Evolutionary conservation across 306 rosid species (phyloP), one percentile per base, ranked within the genome.

Genomic region (Lathyrus aphaca): DNA sequence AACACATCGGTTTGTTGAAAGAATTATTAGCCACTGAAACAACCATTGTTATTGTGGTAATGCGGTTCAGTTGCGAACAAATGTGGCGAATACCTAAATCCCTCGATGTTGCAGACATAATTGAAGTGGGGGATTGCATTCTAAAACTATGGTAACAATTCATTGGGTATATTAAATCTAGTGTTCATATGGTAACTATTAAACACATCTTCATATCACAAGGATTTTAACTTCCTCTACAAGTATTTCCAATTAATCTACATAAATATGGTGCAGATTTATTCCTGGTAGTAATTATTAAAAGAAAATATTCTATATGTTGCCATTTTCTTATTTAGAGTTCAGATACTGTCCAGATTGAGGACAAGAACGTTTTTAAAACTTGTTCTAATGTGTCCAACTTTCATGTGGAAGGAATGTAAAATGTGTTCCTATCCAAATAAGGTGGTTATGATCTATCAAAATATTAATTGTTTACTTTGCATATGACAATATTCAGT

Each of bases 131-230:
- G 35, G 55, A 53, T 12, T 53, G 8, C 59, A 53, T 0, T 53
- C 12, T 23, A 21, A 23, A 53, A 53, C 60, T 11, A 54, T 21
- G 30, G 21, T 27, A 35, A 6, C 48, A 37, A 19, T 72, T 48
- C 12, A 3, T 25, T 55, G 16, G 56, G 18, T 44, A 55, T 19
- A 55, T 21, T 45, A 23, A 45, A 48, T 58, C 21, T 23, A 15
- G 25, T 51, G 56, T 37, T 70, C 16, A 2, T 55, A 2, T 55
- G 65, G 43, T 42, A 63, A 25, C 39, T 10, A 64, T 9, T 6
- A 43, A 64, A 64, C 45, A 53, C 55, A 64, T 62, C 50, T 62
- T 39, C 3, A 62, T 62, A 6, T 64, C 38, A 64, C 13, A 59
- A 23, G 55, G 55, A 23, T 43, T 44, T 13, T 64, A 64, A 23